Evolutionary conservation across 176 grass and related monocot species (phyloP).

Genomic region (Pontederia crassipes): DNA sequence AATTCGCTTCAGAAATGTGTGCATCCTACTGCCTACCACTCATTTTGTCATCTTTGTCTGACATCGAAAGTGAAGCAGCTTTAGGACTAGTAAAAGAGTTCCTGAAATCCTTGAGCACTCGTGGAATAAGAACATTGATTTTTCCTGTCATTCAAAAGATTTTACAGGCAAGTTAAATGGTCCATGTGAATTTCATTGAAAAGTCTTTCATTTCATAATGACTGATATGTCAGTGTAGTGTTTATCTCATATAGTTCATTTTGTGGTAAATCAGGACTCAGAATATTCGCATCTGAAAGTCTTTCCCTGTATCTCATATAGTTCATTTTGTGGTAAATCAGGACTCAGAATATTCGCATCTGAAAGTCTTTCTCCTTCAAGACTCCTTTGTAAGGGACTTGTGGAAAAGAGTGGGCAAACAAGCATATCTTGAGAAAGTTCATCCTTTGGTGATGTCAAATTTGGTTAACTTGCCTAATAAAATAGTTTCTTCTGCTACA

Average conservation of each 20-base stretch:
- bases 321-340: slow-evolving; percentile 29
- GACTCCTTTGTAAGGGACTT: slow-evolving; percentile 81
- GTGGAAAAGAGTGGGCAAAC: slow-evolving; percentile 89
- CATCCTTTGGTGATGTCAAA: slow-evolving; percentile 74
- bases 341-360: slow-evolving; percentile 67
- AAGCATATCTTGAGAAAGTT: slow-evolving; percentile 66
- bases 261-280: slow-evolving; percentile 39
- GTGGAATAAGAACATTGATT: slow-evolving; percentile 52
- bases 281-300: slow-evolving; percentile 92
- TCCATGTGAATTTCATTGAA: slow-evolving; percentile 38
- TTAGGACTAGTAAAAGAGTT: slow-evolving; percentile 73
- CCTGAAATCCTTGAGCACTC: slow-evolving; percentile 55
- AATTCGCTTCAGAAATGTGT: slow-evolving; percentile 74
- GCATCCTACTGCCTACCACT: slow-evolving; percentile 66
- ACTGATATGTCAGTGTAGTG: neutral
- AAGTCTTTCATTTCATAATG: slow-evolving; percentile 12
- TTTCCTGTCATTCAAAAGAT: slow-evolving; percentile 87
- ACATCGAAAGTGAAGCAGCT: slow-evolving; percentile 50
- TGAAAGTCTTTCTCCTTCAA: slow-evolving; percentile 88
- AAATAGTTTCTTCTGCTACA: slow-evolving; percentile 60
- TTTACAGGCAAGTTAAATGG: slow-evolving; percentile 60
- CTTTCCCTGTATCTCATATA: slow-evolving; percentile 22
- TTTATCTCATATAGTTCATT: slow-evolving; percentile 16
- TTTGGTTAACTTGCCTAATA: slow-evolving; percentile 65
- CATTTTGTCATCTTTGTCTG: slow-evolving; percentile 45